A percentile compares a stretch with the other conserved stretches of the same genome.
Conservation (phyloP, 2,329 filamentous ascomycete species). For the Trichophyton benhamiae region DNA sequence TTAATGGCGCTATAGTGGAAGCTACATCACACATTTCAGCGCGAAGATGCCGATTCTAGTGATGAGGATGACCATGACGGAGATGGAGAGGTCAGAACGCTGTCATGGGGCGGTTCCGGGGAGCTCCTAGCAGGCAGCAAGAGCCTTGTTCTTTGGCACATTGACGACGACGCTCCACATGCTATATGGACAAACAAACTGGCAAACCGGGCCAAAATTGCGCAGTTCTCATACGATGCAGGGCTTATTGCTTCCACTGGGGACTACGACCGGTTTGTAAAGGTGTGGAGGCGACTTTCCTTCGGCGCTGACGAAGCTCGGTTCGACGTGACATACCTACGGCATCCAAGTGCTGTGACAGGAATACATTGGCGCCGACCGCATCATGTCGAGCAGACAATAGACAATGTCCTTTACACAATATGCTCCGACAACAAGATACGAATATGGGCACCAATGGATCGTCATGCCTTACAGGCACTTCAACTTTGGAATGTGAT, state of each 20-base stretch:
- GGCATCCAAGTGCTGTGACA: slow-evolving; percentile 72
- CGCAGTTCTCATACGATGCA: slow-evolving; percentile 73
- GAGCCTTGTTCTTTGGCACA: slow-evolving; percentile 56
- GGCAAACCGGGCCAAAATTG: slow-evolving; percentile 60
- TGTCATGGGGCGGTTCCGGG: slow-evolving; percentile 80
- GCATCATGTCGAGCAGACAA: slow-evolving; percentile 60
- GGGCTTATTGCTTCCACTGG: slow-evolving; percentile 74
- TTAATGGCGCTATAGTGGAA: slow-evolving; percentile 9
- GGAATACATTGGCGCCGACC: slow-evolving; percentile 76
- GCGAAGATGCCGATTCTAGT: slow-evolving; percentile 36
- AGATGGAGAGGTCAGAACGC: slow-evolving; percentile 43
- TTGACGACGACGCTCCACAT: slow-evolving; percentile 34
- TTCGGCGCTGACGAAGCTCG: slow-evolving; percentile 72
- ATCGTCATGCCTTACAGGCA: slow-evolving; percentile 53
- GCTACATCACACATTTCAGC: neutral
- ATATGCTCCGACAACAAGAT: slow-evolving; percentile 69
- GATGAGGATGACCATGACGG: slow-evolving; percentile 47
- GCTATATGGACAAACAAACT: slow-evolving; percentile 61
- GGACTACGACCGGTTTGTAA: slow-evolving; percentile 67
- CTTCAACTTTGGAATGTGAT: slow-evolving; percentile 71
- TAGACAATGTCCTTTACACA: slow-evolving; percentile 82
- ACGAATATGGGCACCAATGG: slow-evolving; percentile 70
- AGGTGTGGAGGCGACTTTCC: slow-evolving; percentile 80
- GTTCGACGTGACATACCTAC: slow-evolving; percentile 82
- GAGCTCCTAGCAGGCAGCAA: slow-evolving; percentile 71